Evolutionary conservation across 2,329 filamentous ascomycete species (phyloP), one percentile per base, ranked within the genome.

Genomic region (Phaeosphaeriaceae sp.): DNA sequence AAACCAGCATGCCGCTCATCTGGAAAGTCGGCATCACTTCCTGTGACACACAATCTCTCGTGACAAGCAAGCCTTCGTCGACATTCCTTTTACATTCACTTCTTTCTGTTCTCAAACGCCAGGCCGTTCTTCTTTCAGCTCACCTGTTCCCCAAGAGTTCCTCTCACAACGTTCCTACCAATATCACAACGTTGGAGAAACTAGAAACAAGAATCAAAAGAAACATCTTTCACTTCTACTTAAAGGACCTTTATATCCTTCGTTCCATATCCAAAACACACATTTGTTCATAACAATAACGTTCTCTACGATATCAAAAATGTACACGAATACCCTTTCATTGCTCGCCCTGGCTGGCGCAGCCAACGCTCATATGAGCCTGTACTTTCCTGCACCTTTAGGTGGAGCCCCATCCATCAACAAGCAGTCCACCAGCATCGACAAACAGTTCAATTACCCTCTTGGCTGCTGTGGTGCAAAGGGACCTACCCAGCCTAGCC

Each of bases 401-500:
- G 76, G 73, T 42, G 75, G 72, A 16, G 64, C 71, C 33, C 77
- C 79, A 58, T 78, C 79, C 49, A 76, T 76, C 16, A 67, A 76
- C 63, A 56, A 55, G 16, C 54, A 58, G 41, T 63, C 60, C 1
- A 60, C 52, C n/a, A 11, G 16, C 4, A 39, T 62, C 17, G 63
- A 66, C 18, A 37, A 53, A 2, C 43, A 71, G 42, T 73, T 79
- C 35, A 69, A 76, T 54, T 78, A 72, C 47, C 76, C 77, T 1
- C 78, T 76, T 51, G 74, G 77, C 43, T 79, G 76, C 66, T 79
- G 77, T 48, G 77, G 76, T 20, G 48, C 57, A 20, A 50, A 61
- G 12, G 71, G 74, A 20, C 54, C 56, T 17, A 57, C 54, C 30
- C 67, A 54, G 5, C 62, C 63, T 30, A 63, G 61, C 30, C 61